Conservation (phyloP, 2,329 filamentous ascomycete species). For the Diaporthe batatas region DNA sequence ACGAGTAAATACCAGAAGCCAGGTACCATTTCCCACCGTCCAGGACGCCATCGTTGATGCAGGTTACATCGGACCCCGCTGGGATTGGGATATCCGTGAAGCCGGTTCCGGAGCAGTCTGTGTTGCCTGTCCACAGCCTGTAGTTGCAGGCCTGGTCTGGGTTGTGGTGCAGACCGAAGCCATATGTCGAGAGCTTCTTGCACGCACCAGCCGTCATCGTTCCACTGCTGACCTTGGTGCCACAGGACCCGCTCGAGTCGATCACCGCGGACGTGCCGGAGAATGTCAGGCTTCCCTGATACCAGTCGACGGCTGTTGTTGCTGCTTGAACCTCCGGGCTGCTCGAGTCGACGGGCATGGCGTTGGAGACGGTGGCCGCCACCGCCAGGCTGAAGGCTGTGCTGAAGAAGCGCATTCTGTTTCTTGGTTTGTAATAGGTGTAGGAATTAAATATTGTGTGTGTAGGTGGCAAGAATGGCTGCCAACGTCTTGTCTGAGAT, state of each 20-base stretch:
- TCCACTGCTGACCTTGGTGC: background rate
- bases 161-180: slow-evolving; percentile 20
- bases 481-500: background rate
- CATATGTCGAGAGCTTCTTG: slow-evolving; percentile 6
- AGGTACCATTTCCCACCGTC: slow-evolving; percentile 24
- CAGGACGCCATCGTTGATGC: slow-evolving; percentile 18
- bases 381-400: slow-evolving; percentile 2
- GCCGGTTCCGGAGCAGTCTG: slow-evolving; percentile 11
- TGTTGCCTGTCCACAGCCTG: slow-evolving; percentile 5
- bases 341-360: slow-evolving; percentile 8
- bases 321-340: background rate
- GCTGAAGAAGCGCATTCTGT: slow-evolving; percentile 25
- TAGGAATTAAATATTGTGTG: background rate
- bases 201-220: background rate
- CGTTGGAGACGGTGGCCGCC: slow-evolving; percentile 18
- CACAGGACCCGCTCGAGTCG: background rate
- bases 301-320: slow-evolving; percentile 17
- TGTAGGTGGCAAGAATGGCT: background rate
- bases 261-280: background rate
- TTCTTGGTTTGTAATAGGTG: background rate
- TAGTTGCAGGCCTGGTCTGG: slow-evolving; percentile 6
- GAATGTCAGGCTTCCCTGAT: background rate
- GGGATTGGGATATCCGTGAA: slow-evolving; percentile 3
- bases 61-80: slow-evolving; percentile 10
- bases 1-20: slow-evolving; percentile 18